Percentiles rank a stretch among this genome's conserved stretches.
These are phyloP conservation scores for Rhodotorula sp. DNA, from an alignment of 1,284 basidiomycete species.

Conservation along the genomic window DNA sequence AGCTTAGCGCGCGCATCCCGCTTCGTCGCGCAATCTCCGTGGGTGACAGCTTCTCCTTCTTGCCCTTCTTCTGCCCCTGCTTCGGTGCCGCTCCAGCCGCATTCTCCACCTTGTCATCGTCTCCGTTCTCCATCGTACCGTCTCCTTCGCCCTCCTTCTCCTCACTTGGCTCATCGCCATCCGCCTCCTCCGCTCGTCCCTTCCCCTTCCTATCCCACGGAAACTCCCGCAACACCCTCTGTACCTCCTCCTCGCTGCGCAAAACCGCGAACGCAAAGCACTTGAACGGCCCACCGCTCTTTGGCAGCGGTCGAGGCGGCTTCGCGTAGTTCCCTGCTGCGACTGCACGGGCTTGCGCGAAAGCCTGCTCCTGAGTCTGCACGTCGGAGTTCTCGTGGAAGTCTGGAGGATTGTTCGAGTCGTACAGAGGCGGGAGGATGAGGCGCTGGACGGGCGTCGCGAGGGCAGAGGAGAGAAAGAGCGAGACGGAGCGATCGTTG, in stretches of 20 bases:
- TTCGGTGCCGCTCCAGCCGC: neutral
- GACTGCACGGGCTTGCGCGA: neutral
- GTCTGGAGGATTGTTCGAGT: slow-evolving; percentile 15
- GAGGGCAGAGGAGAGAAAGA: slow-evolving; percentile 25
- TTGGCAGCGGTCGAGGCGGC: slow-evolving; percentile 27
- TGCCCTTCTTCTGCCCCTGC: slow-evolving; percentile 8
- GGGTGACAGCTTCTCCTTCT: neutral
- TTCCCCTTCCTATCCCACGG: slow-evolving; percentile 16
- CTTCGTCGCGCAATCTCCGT: neutral
- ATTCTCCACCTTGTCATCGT: neutral
- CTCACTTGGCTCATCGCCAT: neutral
- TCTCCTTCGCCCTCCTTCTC: neutral
- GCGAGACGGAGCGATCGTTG: slow-evolving; percentile 7
- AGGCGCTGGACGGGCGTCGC: slow-evolving; percentile 18
- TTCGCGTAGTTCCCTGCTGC: neutral
- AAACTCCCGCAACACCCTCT: slow-evolving; percentile 23
- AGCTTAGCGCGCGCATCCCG: slow-evolving; percentile 19
- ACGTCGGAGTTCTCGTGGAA: neutral
- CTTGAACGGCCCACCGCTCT: slow-evolving; percentile 42
- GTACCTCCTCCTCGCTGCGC: slow-evolving; percentile 18
- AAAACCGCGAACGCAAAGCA: slow-evolving; percentile 41
- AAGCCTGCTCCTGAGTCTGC: slow-evolving; percentile 16
- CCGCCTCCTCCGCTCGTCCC: neutral
- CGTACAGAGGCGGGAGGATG: slow-evolving; percentile 31
- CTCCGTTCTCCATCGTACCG: neutral